Evolutionary conservation across 768 basidiomycete species (phyloP), one percentile per base, ranked within the genome.

Genomic region (Rhizopogon rudus): DNA sequence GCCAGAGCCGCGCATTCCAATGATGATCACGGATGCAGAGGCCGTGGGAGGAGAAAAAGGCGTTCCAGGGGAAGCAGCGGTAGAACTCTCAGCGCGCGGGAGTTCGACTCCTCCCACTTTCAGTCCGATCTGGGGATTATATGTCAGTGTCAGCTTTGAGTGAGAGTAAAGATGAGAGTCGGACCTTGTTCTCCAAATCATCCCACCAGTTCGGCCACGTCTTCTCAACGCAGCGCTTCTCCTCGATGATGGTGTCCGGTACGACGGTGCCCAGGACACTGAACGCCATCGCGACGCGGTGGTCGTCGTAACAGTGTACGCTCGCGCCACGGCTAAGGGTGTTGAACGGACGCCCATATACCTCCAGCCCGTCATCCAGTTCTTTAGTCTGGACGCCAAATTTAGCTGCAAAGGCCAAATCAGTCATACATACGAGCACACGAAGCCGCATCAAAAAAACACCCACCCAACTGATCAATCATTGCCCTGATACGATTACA

Each of bases 131-230:
- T 96, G 61, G 5, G 1, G 14, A 44, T 13, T 25, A 25, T 5
- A 25, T 25, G 25, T 5, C 25, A 5, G 12, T 20, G 33, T 2
- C 40, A 53, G 45, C 7, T 10, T n/a, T 31, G 7, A n/a, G 45
- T 45, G 12, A 14, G 6, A 49, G 22, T 31, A 33, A 13, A 53
- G 41, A 44, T 9, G n/a, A 41, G 39, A 14, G 17, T 43, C 75
- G 3, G 50, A 91, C 92, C 83, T 97, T 97, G 75, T 92, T 94
- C 67, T 91, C 83, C 25, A 99, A 77, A 70, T 98, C 97, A 66
- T 98, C 97, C 95, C 96, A 99, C 93, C 95, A 99, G 67, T 94
- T 95, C 0, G 97, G 97, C 96, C 96, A 99, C 0, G 96, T 99
- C 81, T 99, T 99, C 73, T 96, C 96, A 33, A 99, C 97, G 65